Percentiles rank a stretch among this genome's conserved stretches.
Evolutionary conservation across 129 eudicot genomes (phyloP).

Genomic region (Glebionis coronaria): DNA sequence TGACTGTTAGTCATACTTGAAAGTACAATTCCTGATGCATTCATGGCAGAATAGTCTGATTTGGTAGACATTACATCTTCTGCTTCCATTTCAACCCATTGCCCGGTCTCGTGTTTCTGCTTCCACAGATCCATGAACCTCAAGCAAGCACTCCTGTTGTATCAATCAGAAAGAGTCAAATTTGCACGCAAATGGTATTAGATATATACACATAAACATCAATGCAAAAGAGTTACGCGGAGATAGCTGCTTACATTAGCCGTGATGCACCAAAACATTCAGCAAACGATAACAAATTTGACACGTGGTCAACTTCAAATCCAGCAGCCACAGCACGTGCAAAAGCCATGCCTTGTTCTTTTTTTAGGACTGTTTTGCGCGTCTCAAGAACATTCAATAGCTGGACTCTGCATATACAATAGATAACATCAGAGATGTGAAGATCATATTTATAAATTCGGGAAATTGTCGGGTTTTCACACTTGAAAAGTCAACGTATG

Average conservation of each 20-base stretch:
- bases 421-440: too few species aligned
- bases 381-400: constrained; percentile 84
- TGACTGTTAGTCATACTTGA: constrained; percentile 36
- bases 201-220: neutral
- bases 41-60: constrained; percentile 46
- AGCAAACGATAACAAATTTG: constrained; percentile 67
- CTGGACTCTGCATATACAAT: constrained; percentile 61
- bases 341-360: constrained; percentile 99
- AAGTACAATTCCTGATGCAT: constrained; percentile 60
- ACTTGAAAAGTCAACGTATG: constrained; percentile 3
- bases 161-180: neutral
- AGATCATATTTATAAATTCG: neutral
- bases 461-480: constrained; percentile 11
- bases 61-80: constrained; percentile 50
- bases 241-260: constrained; percentile 52
- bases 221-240: neutral
- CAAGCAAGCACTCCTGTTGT: constrained; percentile 76
- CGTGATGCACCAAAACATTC: constrained; percentile 91
- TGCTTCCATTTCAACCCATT: constrained; percentile 86
- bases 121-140: constrained; percentile 80
- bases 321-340: constrained; percentile 99
- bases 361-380: constrained; percentile 70
- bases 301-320: constrained; percentile 75
- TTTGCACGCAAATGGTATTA: constrained; percentile 10
- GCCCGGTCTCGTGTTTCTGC: constrained; percentile 84